These are phyloP conservation scores for Cytospora mali DNA, from an alignment of 2,329 filamentous ascomycete genomes.

Conservation along the genomic window DNA sequence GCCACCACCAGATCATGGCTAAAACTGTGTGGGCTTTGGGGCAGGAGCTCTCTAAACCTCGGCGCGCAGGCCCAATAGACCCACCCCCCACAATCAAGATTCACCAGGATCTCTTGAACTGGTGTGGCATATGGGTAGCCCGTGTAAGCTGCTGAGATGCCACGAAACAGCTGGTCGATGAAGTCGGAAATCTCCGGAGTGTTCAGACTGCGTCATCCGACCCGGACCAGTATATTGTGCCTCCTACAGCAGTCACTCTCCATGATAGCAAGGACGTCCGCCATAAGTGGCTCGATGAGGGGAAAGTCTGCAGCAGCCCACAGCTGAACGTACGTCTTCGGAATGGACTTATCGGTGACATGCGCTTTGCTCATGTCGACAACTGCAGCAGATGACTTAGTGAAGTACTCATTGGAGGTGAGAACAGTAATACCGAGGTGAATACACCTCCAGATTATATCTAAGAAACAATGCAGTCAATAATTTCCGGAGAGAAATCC, in stretches of 20 bases:
- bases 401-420: not conserved
- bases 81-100: not conserved
- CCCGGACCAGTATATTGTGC: not conserved
- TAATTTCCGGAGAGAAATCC: not conserved
- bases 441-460: slow-evolving; percentile 17
- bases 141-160: not conserved
- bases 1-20: not conserved
- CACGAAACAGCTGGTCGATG: not conserved
- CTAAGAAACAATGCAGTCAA: not conserved
- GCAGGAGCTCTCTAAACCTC: not conserved
- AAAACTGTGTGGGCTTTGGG: too few relatives aligned
- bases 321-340: not conserved
- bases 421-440: too few relatives aligned
- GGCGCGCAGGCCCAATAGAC: not conserved
- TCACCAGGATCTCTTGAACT: not conserved
- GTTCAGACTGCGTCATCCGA: not conserved
- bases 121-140: not conserved
- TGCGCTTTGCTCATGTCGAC: not conserved
- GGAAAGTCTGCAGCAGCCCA: slow-evolving; percentile 5
- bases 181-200: not conserved
- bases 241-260: not conserved
- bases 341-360: not conserved
- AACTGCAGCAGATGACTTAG: not conserved
- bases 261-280: not conserved
- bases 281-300: not conserved